Conservation (phyloP, 1,284 basidiomycete species). For the Baeospora myosura region DNA sequence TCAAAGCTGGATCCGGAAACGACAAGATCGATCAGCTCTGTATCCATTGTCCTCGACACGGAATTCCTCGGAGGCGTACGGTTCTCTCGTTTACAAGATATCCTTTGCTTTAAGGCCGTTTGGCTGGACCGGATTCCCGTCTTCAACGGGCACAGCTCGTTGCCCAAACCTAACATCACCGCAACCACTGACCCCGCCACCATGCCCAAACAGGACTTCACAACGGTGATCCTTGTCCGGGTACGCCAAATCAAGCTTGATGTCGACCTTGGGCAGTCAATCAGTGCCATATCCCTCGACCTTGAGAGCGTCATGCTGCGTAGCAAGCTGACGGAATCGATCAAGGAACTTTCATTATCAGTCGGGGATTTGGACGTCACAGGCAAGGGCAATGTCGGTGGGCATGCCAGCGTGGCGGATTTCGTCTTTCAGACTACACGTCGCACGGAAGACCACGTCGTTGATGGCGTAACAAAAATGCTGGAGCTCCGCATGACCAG, state of each 20-base stretch:
- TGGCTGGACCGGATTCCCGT: constrained; percentile 83
- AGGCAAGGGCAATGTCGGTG: constrained; percentile 73
- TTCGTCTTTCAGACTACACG: constrained; percentile 74
- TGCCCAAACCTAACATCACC: constrained; percentile 11
- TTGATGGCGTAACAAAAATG: constrained; percentile 40
- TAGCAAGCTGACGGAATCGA: constrained; percentile 49
- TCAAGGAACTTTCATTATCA: constrained; percentile 58
- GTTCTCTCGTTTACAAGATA: constrained; percentile 78
- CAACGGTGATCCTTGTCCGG: constrained; percentile 58
- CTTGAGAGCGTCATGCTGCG: constrained; percentile 55
- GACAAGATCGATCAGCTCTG: constrained; percentile 40
- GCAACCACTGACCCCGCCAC: constrained; percentile 18
- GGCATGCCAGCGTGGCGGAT: constrained; percentile 58
- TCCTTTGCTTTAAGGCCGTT: constrained; percentile 84
- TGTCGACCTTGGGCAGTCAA: constrained; percentile 73
- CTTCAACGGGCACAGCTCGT: constrained; percentile 38
- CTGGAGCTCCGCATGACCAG: constrained; percentile 73
- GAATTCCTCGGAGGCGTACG: constrained; percentile 68
- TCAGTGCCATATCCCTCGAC: constrained; percentile 56
- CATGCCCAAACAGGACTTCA: constrained; percentile 35
- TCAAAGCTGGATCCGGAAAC: constrained; percentile 34
- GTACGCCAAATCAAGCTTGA: constrained; percentile 67
- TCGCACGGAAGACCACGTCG: constrained; percentile 34
- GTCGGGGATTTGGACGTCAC: constrained; percentile 56
- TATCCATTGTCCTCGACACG: constrained; percentile 69